Evolutionary conservation across 2,329 filamentous ascomycete species (phyloP), one percentile per base, ranked within the genome.

Genomic region (Exserohilum rostratum): DNA sequence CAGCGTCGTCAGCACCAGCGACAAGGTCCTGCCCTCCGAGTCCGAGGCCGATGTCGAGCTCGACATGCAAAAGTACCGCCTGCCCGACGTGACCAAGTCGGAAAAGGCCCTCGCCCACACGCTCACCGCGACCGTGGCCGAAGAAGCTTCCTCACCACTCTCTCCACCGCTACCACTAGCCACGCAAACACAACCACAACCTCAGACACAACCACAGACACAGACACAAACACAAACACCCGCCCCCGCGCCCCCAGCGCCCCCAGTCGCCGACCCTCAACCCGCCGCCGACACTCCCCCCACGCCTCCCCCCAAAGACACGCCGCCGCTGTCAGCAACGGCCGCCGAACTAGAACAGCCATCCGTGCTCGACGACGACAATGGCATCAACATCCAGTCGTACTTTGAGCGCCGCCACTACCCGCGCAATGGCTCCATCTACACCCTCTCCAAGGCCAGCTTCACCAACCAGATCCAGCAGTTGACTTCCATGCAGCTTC

Each of bases 401-500:
- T 90, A 90, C 73, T 90, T 91, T 73, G 86, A 87, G 33, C 85
- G 86, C 4, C 81, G 86, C 38, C 85, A 79, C 50, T 72, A 85
- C 6, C 82, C 82, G 18, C 69, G 71, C 61, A 83, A 92, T 3
- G 90, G 90, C 37, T 98, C 93, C 31, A 92, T 98, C 64, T 97
- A 96, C 76, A 96, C 95, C 1, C 84, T 99, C 54, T 96, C 92
- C 2, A 87, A 93, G 39, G 90, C 89, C 30, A 97, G 93, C 6
- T 96, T 99, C 74, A 90, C 91, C 60, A 96, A 90, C 67, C 95
- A 98, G 75, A 85, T 98, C 48, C 90, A 91, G 43, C 92, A 97
- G 73, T 82, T 99, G 60, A 98, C 93, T 0, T 92, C 92, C 15
- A 87, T 98, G 53, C 89, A 91, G 67, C 83, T 98, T 2, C 95